phyloP scores from a whole-genome alignment of 2,329 filamentous ascomycete species.

The Diaporthe citri region DNA sequence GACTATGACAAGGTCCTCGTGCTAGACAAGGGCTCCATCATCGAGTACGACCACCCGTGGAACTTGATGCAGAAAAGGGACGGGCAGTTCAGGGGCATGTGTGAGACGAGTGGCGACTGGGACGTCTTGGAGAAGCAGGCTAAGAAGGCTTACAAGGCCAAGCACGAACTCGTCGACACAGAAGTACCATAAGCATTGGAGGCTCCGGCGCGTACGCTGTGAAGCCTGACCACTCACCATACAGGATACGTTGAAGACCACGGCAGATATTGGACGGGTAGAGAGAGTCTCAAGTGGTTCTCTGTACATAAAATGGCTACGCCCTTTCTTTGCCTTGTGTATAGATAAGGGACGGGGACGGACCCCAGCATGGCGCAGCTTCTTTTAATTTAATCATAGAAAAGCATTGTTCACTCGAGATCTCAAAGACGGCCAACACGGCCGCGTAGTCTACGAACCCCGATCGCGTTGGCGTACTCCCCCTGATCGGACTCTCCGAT shows the following conservation, averaged over 20 bases:
- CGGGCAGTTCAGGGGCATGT: slow-evolving; percentile 74
- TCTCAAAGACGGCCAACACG: background rate
- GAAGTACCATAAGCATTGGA: slow-evolving; percentile 43
- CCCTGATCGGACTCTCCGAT: background rate
- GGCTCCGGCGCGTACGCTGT: background rate
- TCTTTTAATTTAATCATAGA: slow-evolving; percentile 19
- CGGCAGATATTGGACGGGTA: background rate
- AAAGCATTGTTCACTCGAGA: slow-evolving; percentile 12
- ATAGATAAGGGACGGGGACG: slow-evolving; percentile 5
- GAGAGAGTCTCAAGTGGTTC: slow-evolving; percentile 2
- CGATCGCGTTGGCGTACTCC: background rate
- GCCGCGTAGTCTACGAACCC: background rate
- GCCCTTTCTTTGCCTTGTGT: background rate
- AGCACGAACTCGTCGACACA: slow-evolving; percentile 53
- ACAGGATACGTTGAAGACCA: background rate
- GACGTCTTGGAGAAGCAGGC: slow-evolving; percentile 65
- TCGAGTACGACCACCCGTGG: slow-evolving; percentile 93
- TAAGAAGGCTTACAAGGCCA: slow-evolving; percentile 63
- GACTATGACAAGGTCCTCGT: slow-evolving; percentile 99
- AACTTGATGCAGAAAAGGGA: slow-evolving; percentile 80
- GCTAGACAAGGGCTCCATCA: slow-evolving; percentile 86
- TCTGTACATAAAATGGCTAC: slow-evolving; percentile 25
- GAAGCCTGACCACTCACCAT: background rate
- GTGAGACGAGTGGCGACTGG: slow-evolving; percentile 72
- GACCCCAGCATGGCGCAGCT: slow-evolving; percentile 18